phyloP scores from a whole-genome alignment of 352 stramenopile genomes.

The Phytophthora quininea region DNA sequence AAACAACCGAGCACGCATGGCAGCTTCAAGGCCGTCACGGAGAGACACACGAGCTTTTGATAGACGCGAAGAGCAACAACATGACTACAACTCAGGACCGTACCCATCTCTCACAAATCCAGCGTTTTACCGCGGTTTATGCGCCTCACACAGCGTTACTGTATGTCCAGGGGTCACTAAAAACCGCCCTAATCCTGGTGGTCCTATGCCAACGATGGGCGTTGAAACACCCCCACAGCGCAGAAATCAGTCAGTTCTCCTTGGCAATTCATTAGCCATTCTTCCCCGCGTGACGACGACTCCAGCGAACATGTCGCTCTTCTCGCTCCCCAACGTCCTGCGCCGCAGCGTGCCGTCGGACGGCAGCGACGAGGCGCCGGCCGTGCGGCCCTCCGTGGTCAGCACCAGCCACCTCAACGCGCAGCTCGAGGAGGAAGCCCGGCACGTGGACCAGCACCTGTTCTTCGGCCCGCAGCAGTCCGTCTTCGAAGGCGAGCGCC shows the following conservation, averaged over 20 bases:
- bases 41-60: background rate
- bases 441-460: constrained; percentile 69
- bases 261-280: constrained; percentile 38
- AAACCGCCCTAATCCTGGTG: background rate
- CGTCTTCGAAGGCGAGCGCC: constrained; percentile 79
- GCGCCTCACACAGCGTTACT: background rate
- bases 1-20: background rate
- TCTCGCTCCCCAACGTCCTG: constrained; percentile 79
- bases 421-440: constrained; percentile 70
- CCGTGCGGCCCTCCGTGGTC: constrained; percentile 69
- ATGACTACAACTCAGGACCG: background rate
- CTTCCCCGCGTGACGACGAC: constrained; percentile 19
- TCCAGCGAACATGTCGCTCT: constrained; percentile 65
- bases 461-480: constrained; percentile 82
- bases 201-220: background rate
- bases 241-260: background rate
- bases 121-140: background rate
- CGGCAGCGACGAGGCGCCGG: constrained; percentile 42
- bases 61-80: background rate
- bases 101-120: background rate
- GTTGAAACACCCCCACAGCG: background rate
- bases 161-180: background rate
- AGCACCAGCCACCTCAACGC: constrained; percentile 73
- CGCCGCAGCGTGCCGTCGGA: constrained; percentile 61
- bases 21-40: background rate